Evolutionary conservation across 192 early-diverging fungal genomes (phyloP), one percentile per base, ranked within the genome.

Genomic region (Fimicolochytrium jonesii): DNA sequence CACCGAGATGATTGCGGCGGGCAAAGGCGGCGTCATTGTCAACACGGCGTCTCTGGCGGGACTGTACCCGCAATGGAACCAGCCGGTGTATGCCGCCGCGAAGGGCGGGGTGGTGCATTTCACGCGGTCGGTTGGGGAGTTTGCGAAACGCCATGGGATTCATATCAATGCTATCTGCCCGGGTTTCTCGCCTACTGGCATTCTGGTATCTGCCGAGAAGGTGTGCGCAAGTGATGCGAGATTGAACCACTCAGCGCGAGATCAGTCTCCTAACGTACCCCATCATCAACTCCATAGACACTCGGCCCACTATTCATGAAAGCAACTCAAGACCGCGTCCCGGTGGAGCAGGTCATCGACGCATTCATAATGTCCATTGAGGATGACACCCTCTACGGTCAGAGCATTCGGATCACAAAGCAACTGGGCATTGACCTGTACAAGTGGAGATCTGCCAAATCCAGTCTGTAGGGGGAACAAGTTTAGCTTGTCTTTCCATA

Each of bases 21-120:
- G 67, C n/a, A 56, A 54, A 7, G 77, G 76, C 6, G 89, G 86
- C 52, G 84, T 88, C 6, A 82, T 90, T 22, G 71, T 93, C 37
- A 93, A 90, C 59, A 87, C 86, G 3, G 85, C 90, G 1, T 89
- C 87, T 6, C 76, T 88, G 51, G 87, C 88, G 35, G 90, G 87
- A 11, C 66, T 81, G 17, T 67, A 73, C 42, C 79, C 75, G 11
- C 60, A 69, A 29, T 43, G 45, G 2, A 44, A 68, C 30, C 79
- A 83, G 39, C 88, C 88, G 1, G 81, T 88, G 6, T 92, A 92
- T 67, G 80, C 81, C 6, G 88, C 88, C 0, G 85, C 87, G 25
- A 92, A 92, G 74, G 84, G 76, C 45, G 90, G 84, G 15, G 61
- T 66, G 11, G 68, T 70, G 5, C 60, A 64, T 32, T 70, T 70